Conservation (phyloP, 2,329 filamentous ascomycete genomes). For the Cladobotryum mycophilum region DNA sequence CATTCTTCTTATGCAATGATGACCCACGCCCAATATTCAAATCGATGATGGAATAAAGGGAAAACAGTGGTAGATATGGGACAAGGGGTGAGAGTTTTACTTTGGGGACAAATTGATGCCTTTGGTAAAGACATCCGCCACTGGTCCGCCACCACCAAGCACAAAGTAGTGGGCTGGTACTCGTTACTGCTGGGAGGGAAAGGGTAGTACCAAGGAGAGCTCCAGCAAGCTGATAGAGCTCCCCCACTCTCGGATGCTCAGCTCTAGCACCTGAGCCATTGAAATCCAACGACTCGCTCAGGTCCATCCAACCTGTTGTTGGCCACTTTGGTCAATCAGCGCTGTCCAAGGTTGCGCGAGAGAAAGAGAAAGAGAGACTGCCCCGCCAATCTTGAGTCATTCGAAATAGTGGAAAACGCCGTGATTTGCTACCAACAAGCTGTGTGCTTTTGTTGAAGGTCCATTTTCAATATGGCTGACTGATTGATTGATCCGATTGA, state of each 20-base stretch:
- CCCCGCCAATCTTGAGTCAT: slow-evolving; percentile 13
- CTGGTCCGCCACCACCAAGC: too few relatives aligned
- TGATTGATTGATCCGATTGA: too few relatives aligned
- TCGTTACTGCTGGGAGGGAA: neutral
- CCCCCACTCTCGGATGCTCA: slow-evolving; percentile 1
- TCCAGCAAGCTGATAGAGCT: slow-evolving; percentile 10
- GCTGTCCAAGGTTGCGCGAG: slow-evolving; percentile 1
- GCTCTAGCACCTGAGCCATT: slow-evolving; percentile 5
- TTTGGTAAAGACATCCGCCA: too few relatives aligned
- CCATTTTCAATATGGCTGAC: too few relatives aligned
- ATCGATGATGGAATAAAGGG: too few relatives aligned
- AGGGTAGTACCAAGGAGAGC: neutral
- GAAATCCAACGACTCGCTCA: neutral
- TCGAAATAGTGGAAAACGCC: neutral
- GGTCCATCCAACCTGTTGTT: too few relatives aligned
- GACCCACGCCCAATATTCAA: too few relatives aligned
- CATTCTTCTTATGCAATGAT: neutral
- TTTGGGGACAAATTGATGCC: too few relatives aligned
- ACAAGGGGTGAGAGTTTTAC: too few relatives aligned
- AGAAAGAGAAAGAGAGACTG: neutral
- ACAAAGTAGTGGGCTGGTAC: neutral
- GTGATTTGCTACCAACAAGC: slow-evolving; percentile 11
- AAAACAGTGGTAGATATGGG: too few relatives aligned
- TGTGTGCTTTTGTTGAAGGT: neutral
- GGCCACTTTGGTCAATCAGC: too few relatives aligned